Conservation (phyloP, 768 basidiomycete genomes). For the Collybiopsis luxurians region DNA sequence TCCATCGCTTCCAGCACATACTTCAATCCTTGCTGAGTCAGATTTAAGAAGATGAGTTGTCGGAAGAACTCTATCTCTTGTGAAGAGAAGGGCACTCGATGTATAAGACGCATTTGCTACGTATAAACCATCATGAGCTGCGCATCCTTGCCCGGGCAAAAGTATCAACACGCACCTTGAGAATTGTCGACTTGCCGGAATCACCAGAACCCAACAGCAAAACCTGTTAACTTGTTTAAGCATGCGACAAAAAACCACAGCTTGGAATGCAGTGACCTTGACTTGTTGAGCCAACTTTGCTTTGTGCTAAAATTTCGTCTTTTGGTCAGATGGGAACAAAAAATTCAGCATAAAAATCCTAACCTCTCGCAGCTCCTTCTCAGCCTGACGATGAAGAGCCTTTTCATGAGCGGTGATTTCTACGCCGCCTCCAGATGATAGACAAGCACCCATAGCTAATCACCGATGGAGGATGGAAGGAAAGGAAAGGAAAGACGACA, state of each 20-base stretch:
- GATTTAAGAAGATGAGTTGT: slow-evolving; percentile 90
- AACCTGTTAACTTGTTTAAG: slow-evolving; percentile 45
- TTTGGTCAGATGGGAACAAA: not conserved
- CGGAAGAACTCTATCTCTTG: slow-evolving; percentile 87
- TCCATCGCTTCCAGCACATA: slow-evolving; percentile 86
- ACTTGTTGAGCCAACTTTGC: slow-evolving; percentile 68
- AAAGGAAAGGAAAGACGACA: not conserved
- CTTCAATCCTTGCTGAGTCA: slow-evolving; percentile 75
- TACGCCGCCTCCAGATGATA: slow-evolving; percentile 56
- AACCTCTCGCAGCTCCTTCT: slow-evolving; percentile 78
- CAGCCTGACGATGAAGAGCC: slow-evolving; percentile 62
- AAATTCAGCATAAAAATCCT: slow-evolving; percentile 17
- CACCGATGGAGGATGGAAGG: not conserved
- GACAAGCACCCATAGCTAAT: slow-evolving; percentile 70
- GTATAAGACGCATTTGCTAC: slow-evolving; percentile 97
- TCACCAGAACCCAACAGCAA: slow-evolving; percentile 91
- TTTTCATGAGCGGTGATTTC: slow-evolving; percentile 72
- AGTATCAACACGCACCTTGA: slow-evolving; percentile 57
- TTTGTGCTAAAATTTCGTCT: slow-evolving; percentile 55
- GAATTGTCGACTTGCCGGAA: slow-evolving; percentile 89
- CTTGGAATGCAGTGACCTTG: slow-evolving; percentile 46
- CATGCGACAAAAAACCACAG: slow-evolving; percentile 3
- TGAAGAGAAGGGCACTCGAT: slow-evolving; percentile 76
- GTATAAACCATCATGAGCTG: slow-evolving; percentile 4
- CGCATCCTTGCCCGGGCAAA: not conserved